phyloP scores from a whole-genome alignment of 768 basidiomycete species.

The Auricularia cornea region DNA sequence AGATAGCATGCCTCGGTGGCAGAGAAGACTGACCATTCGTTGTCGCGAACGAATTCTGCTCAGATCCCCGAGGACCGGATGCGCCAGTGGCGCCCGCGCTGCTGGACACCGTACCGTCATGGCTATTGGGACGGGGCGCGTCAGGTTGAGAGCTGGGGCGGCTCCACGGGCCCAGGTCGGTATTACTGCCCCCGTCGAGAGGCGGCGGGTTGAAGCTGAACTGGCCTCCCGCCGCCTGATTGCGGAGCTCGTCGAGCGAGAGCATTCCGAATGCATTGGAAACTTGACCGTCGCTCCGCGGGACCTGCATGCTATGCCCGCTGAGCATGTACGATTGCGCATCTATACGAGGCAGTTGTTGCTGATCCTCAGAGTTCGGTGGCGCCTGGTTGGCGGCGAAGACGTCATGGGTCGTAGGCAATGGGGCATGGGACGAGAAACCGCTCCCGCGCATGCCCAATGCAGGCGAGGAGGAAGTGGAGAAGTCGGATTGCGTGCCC shows the following conservation, averaged over 20 bases:
- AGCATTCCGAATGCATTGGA: constrained; percentile 65
- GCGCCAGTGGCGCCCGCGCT: background rate
- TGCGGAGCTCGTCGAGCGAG: constrained; percentile 55
- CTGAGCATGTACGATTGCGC: background rate
- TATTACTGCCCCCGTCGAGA: background rate
- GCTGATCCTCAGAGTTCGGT: background rate
- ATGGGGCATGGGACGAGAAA: constrained; percentile 1
- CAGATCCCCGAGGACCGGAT: background rate
- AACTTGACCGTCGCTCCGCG: constrained; percentile 33
- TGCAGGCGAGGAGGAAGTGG: background rate
- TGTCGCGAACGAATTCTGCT: background rate
- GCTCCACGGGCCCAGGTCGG: background rate
- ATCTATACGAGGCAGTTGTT: background rate
- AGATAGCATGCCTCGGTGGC: background rate
- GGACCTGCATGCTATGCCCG: background rate
- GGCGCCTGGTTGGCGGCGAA: background rate
- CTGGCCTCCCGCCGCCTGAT: background rate
- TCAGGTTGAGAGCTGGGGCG: background rate
- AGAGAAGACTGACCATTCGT: background rate
- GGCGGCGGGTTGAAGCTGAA: background rate
- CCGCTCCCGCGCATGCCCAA: constrained; percentile 2
- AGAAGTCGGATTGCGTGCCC: constrained; percentile 1
- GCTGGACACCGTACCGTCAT: background rate
- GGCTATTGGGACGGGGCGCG: background rate
- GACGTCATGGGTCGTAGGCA: background rate